Evolutionary conservation across 2,329 filamentous ascomycete species (phyloP).

Genomic region (Cadophora luteo-olivacea): DNA sequence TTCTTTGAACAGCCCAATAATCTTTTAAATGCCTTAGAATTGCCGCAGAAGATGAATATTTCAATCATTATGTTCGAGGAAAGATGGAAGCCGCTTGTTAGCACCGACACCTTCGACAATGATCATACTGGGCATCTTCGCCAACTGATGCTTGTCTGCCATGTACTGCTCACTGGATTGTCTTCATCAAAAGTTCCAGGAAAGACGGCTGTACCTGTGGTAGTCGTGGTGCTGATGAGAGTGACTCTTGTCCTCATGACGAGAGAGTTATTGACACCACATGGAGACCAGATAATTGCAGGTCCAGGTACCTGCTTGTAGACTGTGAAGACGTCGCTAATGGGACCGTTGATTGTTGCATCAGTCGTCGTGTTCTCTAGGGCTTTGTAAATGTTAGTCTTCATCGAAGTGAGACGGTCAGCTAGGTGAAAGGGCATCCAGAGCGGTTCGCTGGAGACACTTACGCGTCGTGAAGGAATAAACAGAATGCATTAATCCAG

Average conservation of each 20-base stretch:
- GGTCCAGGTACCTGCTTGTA: neutral
- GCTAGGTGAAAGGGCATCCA: no score
- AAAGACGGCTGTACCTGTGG: neutral
- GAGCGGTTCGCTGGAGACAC: no score
- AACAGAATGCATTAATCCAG: neutral
- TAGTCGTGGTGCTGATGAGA: neutral
- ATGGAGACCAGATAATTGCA: neutral
- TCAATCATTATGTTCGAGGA: no score
- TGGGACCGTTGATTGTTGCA: neutral
- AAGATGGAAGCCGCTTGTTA: no score
- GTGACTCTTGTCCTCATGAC: neutral
- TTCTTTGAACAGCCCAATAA: no score
- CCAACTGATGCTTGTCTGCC: neutral
- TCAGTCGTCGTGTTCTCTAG: neutral
- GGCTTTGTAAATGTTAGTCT: neutral
- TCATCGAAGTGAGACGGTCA: no score
- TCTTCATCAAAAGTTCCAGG: neutral
- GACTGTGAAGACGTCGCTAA: neutral
- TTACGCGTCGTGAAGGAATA: neutral
- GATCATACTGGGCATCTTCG: neutral
- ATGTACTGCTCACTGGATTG: neutral
- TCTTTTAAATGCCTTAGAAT: no score
- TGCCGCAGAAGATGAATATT: no score
- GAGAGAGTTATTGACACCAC: neutral
- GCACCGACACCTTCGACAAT: no score